Evolutionary conservation across 192 early-diverging fungal species (phyloP).

Genomic region (Anaeromyces robustus): DNA sequence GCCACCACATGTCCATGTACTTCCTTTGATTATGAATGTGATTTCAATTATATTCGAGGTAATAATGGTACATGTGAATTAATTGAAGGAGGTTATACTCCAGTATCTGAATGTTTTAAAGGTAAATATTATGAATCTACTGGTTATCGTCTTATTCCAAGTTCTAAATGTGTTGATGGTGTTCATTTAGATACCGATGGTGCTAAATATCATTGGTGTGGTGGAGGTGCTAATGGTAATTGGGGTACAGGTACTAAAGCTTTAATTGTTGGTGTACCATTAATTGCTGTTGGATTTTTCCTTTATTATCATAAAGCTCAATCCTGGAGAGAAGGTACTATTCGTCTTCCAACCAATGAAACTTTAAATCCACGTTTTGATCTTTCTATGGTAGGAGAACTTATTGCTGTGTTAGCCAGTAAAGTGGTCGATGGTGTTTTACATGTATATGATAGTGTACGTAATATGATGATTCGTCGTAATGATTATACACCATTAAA

Average conservation of each 20-base stretch:
- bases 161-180: background rate
- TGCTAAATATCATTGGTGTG: background rate
- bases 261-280: background rate
- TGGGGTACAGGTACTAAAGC: background rate
- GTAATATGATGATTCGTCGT: background rate
- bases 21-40: constrained; percentile 82
- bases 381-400: background rate
- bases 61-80: constrained; percentile 6
- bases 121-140: background rate
- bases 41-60: constrained; percentile 54
- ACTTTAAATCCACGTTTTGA: background rate
- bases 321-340: background rate
- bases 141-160: background rate
- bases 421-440: background rate
- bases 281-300: background rate
- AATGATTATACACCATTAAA: background rate
- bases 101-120: background rate
- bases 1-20: constrained; percentile 58
- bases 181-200: background rate
- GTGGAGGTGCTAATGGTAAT: background rate
- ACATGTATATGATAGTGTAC: background rate
- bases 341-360: background rate
- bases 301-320: background rate
- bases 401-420: background rate
- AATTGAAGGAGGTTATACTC: background rate